Evolutionary conservation across 345 rosid genomes (phyloP), one percentile per base, ranked within the genome.

Genomic region (Pistacia vera): DNA sequence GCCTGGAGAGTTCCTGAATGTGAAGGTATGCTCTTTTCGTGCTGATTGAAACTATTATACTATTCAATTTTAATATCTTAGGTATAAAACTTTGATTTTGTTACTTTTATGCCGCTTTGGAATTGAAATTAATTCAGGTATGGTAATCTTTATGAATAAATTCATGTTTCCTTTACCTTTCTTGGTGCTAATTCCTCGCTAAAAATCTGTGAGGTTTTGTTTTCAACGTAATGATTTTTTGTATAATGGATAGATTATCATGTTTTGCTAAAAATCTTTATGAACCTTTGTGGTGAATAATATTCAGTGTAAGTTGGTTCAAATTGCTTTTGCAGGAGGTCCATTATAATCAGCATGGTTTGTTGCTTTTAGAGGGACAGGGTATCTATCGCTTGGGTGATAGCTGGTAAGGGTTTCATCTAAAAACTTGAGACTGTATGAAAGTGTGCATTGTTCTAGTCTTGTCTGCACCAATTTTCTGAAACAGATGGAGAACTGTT

Each of bases 261-360:
- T 3, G 48, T 51, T 52, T 69, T 57, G 11, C 4, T 54, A 18
- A 30, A 30, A 30, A 2, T 30, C 33, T 30, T 30, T 30, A 30
- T 30, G 33, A 5, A 48, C 67, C 28, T 48, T 64, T 51, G 51
- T n/a, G 16, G 11, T 41, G 28, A 63, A 30, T 70, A n/a, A 18
- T 35, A 52, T 48, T 55, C 11, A 14, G 10, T 22, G 57, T 22
- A 25, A 1, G 30, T 58, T 66, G 70, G 25, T 55, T 79, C 63
- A 67, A n/a, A 49, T 79, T 78, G 58, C 75, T 73, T 79, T 54
- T 79, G 80, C 90, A 95, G 98, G 98, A 96, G 85, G 90, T 93
- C 78, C 98, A 92, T 75, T 93, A 92, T 83, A 96, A 93, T 86
- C 97, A 93, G 78, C 98, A 96, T 74, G 99, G 98, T 52, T 80